Evolutionary conservation across 2,329 filamentous ascomycete genomes (phyloP), one percentile per base, ranked within the genome.

Genomic region (Cyphellophora europaea): DNA sequence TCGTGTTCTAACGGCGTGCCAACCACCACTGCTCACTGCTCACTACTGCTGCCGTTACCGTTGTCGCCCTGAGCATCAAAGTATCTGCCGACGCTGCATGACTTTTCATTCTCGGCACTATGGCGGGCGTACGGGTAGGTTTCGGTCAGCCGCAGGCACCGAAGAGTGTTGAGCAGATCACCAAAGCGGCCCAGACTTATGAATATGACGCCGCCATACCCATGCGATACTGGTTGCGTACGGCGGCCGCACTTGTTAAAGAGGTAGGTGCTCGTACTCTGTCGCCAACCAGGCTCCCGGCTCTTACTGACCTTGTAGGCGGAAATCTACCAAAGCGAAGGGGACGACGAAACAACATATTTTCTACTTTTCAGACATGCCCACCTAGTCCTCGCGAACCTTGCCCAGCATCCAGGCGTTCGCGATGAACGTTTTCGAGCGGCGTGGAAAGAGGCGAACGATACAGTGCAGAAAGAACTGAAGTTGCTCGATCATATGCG

Each of bases 361-460:
- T 72, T 95, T 36, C 77, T 96, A 40, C 74, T 93, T n/a, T 85
- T 91, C 55, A 79, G 91, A 48, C 87, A 93, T 61, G 86, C 86
- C 6, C 72, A 80, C 35, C 76, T 98, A n/a, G 74, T 94, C 15
- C 65, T 94, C 17, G 74, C 85, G 5, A 72, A 81, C 35, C 67
- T 98, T 6, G 70, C 74, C 0, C 71, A 65, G 2, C 91, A 96
- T 49, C 87, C 89, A 2, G 77, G 91, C 37, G 75, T 75, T 30
- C 80, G 74, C 47, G 71, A 76, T 5, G 69, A 74, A 6, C 74
- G 80, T 21, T 71, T 72, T 44, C 67, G 66, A 36, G 58, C 60
- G 35, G 65, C 66, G 10, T 53, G 81, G 30, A 61, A 65, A 30
- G 62, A 64, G 27, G 78, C 76, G 6, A 74, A 74, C 30, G 74